Conservation (phyloP, 1,284 basidiomycete species). For the Rhodotorula glutinis region DNA sequence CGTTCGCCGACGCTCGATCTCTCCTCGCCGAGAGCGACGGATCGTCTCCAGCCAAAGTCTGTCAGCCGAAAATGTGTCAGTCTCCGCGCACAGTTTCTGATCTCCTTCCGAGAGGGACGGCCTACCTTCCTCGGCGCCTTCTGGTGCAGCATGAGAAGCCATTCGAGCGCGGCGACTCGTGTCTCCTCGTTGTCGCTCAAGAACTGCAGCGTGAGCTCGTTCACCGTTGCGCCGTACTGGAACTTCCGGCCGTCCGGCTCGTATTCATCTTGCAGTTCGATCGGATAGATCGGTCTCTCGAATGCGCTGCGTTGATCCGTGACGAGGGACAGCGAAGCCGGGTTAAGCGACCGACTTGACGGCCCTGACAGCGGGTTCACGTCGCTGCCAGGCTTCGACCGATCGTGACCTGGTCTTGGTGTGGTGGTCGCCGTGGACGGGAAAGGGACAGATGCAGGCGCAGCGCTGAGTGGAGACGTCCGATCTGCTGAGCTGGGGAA, state of each 20-base stretch:
- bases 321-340: slow-evolving; percentile 30
- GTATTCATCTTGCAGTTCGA: slow-evolving; percentile 14
- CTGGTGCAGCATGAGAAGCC: slow-evolving; percentile 97
- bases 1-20: neutral
- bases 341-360: slow-evolving; percentile 29
- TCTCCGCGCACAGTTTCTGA: no score
- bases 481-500: slow-evolving; percentile 1
- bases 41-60: slow-evolving; percentile 94
- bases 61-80: neutral
- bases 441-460: slow-evolving; percentile 28
- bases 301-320: neutral
- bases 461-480: neutral
- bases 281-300: neutral
- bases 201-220: slow-evolving; percentile 87
- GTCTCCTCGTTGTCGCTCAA: slow-evolving; percentile 96
- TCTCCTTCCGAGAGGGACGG: no score
- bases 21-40: slow-evolving; percentile 59
- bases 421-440: slow-evolving; percentile 3
- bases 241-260: slow-evolving; percentile 55
- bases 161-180: slow-evolving; percentile 89
- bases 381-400: slow-evolving; percentile 45
- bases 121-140: slow-evolving; percentile 90
- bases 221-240: slow-evolving; percentile 88
- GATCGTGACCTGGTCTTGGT: slow-evolving; percentile 26
- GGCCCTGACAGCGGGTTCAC: neutral